phyloP scores from a whole-genome alignment of 345 rosid genomes.

The Corchorus olitorius region DNA sequence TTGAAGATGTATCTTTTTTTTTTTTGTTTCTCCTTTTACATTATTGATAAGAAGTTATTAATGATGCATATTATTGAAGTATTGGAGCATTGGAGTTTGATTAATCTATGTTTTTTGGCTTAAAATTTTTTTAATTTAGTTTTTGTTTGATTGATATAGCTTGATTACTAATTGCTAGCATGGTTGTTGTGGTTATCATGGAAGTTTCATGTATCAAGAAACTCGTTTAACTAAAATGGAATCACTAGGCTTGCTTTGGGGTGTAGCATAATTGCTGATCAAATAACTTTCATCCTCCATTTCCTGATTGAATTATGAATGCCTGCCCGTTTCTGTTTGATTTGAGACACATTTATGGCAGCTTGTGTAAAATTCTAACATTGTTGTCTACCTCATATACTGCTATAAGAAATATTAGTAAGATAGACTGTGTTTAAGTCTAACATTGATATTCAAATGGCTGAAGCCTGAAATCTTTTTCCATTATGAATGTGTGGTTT shows the following conservation, averaged over 20 bases:
- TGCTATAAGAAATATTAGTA: neutral
- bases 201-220: neutral
- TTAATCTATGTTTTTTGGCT: neutral
- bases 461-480: neutral
- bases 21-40: neutral
- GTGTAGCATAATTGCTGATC: neutral
- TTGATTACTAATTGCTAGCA: neutral
- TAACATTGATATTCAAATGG: neutral
- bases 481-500: neutral
- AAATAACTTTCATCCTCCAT: neutral
- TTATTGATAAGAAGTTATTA: neutral
- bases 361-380: neutral
- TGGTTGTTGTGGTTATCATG: neutral
- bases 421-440: neutral
- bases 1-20: neutral
- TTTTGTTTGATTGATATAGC: slow-evolving; percentile 14
- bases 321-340: neutral
- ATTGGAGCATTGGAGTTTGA: neutral
- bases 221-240: neutral
- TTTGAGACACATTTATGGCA: neutral
- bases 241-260: neutral
- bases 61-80: neutral
- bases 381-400: neutral
- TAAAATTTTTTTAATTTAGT: neutral
- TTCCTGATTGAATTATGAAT: neutral